A percentile compares a stretch with the other conserved stretches of the same genome.
Conservation (phyloP, 2,329 filamentous ascomycete species). For the Fusarium sp. region DNA sequence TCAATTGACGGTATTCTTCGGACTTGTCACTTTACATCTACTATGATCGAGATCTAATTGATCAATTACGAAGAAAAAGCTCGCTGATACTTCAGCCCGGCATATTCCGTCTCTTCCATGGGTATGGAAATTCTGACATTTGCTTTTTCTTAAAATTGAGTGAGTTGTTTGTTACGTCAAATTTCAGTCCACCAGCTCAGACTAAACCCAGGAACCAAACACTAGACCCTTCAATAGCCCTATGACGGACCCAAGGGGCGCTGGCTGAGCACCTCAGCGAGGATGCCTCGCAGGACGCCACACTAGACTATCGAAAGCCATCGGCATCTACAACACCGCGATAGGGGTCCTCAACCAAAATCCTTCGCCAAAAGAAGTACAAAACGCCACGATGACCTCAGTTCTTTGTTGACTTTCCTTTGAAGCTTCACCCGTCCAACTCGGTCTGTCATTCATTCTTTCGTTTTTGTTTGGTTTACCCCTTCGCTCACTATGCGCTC, state of each 20-base stretch:
- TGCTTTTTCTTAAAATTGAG: too few relatives aligned
- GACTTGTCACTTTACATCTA: too few relatives aligned
- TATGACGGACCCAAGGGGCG: conserved; percentile 3
- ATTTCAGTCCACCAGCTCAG: conserved; percentile 5
- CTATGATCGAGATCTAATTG: too few relatives aligned
- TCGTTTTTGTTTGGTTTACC: not conserved
- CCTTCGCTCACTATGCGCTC: conserved; percentile 33
- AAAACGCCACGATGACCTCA: not conserved
- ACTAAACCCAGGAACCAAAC: conserved; percentile 3
- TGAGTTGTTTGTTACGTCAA: not conserved
- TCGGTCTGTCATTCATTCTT: conserved; percentile 23
- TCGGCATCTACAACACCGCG: not conserved
- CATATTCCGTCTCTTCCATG: not conserved
- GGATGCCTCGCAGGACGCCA: conserved; percentile 5
- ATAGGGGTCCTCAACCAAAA: not conserved
- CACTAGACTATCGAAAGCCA: conserved; percentile 15
- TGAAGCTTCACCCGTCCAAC: conserved; percentile 29
- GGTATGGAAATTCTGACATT: not conserved
- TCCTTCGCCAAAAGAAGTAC: not conserved
- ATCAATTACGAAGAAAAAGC: too few relatives aligned
- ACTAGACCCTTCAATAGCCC: conserved; percentile 14
- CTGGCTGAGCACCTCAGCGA: conserved; percentile 14
- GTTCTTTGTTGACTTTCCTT: not conserved
- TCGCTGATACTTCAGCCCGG: not conserved
- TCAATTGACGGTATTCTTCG: too few relatives aligned